Base-by-base conservation (phyloP, 1,284 basidiomycete genomes). In the Chiua sp. region DNA sequence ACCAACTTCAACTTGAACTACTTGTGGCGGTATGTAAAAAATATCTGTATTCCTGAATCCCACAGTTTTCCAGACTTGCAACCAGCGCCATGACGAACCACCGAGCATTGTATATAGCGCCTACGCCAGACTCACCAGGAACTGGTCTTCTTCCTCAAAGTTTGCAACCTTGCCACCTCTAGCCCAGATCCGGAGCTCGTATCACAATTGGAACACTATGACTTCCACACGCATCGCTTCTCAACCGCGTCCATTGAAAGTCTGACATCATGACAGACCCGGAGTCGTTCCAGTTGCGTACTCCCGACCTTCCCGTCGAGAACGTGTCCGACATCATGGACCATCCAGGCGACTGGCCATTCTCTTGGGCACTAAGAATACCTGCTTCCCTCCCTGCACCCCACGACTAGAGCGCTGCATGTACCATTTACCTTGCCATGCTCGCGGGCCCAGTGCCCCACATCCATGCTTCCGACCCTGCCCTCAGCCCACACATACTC, bases 271-370 rank as follows among this genome's bases (percentile, higher is more conserved):
- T 67, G 57, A 65, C 62, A 67, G 63, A 62, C 67, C 57, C 64
- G 61, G 65, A 59, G 63, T 59, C 63, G 56, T 49, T 30, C 68
- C 68, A 56, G 47, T 57, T 63, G n/a, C 66, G 68, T 65, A 78
- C 80, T 3, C 82, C 83, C 28, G 85, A 87, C 70, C 80, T 93
- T 16, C 91, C 91, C 1, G 80, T 88, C 51, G 92, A 94, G 72
- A 82, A 93, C 47, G 76, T 93, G 37, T 87, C 88, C 11, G 84
- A 88, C 55, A 92, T 93, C 62, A 77, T 93, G 73, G 88, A 92
- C 63, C 83, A 87, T 65, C 74, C 92, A 13, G 88, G 87, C 16
- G 88, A 92, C 70, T 94, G 92, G 90, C 90, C 93, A 67, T 84
- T 94, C 20, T 82, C 87, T 23, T 87, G 86, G 61, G 88, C 92